phyloP scores from a whole-genome alignment of 1,284 basidiomycete genomes.

The Moniliella sp. region DNA sequence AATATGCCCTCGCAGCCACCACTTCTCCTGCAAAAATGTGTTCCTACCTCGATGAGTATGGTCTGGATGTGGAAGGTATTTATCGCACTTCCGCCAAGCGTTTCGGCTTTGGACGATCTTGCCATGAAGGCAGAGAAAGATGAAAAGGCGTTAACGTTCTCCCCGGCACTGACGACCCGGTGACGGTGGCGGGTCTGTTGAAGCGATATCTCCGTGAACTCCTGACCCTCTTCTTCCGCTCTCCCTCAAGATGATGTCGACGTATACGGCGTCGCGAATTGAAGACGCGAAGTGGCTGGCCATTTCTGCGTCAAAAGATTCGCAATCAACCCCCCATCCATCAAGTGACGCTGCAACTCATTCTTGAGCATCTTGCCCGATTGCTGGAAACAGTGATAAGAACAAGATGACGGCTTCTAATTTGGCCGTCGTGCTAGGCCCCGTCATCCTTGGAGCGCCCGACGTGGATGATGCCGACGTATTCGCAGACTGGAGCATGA shows the following conservation, averaged over 20 bases:
- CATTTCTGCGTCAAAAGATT: conserved; percentile 21
- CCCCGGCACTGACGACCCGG: conserved; percentile 56
- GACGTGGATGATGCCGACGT: conserved; percentile 18
- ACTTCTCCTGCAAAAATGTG: conserved; percentile 61
- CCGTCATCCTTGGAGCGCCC: conserved; percentile 20
- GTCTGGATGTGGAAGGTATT: conserved; percentile 42
- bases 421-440: conserved; percentile 30
- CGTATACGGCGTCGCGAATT: conserved; percentile 57
- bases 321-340: conserved; percentile 50
- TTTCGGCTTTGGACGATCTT: conserved; percentile 59
- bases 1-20: conserved; percentile 42
- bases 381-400: conserved; percentile 47
- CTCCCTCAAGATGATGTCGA: conserved; percentile 45
- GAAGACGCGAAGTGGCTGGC: conserved; percentile 23
- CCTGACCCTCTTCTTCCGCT: conserved; percentile 52
- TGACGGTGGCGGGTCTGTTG: conserved; percentile 66
- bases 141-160: conserved; percentile 63
- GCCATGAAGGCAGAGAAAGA: conserved; percentile 73
- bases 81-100: conserved; percentile 48
- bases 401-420: conserved; percentile 82
- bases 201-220: conserved; percentile 81
- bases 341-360: conserved; percentile 60
- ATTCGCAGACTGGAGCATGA: conserved; percentile 33
- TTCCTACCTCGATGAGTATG: conserved; percentile 57
- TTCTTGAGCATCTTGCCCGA: conserved; percentile 72